Percentiles rank a stretch among this genome's conserved stretches.
phyloP scores from a whole-genome alignment of 116 monocot genomes.

The Trichopus zeylanicus region DNA sequence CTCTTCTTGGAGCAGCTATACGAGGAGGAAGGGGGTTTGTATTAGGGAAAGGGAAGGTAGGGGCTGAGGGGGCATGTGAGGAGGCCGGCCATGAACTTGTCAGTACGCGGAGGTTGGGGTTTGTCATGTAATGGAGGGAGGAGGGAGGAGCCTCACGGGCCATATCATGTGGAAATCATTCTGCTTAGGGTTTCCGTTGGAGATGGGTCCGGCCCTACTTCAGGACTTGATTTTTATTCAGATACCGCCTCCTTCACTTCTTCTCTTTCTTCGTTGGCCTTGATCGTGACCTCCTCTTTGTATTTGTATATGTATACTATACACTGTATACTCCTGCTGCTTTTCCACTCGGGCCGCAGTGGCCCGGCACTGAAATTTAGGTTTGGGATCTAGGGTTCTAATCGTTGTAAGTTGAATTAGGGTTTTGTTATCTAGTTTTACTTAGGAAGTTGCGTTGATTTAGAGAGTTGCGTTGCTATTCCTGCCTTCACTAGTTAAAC shows the following conservation, averaged over 20 bases:
- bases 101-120: constrained; percentile 4
- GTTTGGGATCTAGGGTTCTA: too few relatives aligned
- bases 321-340: too few relatives aligned
- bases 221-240: constrained; percentile 2
- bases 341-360: too few relatives aligned
- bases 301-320: not conserved
- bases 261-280: not conserved
- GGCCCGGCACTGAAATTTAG: too few relatives aligned
- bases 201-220: not conserved
- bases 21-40: not conserved
- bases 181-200: constrained; percentile 19
- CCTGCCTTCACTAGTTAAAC: too few relatives aligned
- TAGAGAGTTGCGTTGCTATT: too few relatives aligned
- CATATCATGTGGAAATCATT: constrained; percentile 31
- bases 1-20: too few relatives aligned
- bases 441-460: too few relatives aligned
- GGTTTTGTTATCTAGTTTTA: too few relatives aligned
- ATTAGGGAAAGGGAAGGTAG: not conserved
- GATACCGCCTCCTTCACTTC: too few relatives aligned
- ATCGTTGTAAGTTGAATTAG: too few relatives aligned
- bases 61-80: constrained; percentile 16
- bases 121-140: constrained; percentile 6
- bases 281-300: not conserved
- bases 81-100: constrained; percentile 23
- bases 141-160: constrained; percentile 28